Percentiles rank a stretch among this genome's conserved stretches.
Evolutionary conservation across 2,329 filamentous ascomycete genomes (phyloP).

Genomic region (Biscogniauxia sp.): DNA sequence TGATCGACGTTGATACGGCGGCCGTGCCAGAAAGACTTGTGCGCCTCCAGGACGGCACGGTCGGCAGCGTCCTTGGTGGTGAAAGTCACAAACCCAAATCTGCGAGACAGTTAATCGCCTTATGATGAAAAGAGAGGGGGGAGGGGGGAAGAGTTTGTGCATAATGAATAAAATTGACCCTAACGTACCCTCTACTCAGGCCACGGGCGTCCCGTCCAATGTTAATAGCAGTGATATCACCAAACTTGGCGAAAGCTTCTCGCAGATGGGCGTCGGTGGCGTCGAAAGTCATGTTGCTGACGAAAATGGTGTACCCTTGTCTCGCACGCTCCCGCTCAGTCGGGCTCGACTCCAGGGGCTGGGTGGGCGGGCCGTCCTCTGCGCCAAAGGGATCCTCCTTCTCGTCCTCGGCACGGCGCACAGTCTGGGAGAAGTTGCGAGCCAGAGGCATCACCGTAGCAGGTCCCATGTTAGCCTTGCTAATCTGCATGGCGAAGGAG

Average conservation of each 20-base stretch:
- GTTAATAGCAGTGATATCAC: slow-evolving; percentile 22
- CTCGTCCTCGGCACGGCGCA: slow-evolving; percentile 20
- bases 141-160: too few relatives aligned
- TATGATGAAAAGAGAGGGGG: background rate
- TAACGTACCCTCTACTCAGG: slow-evolving; percentile 33
- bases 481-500: slow-evolving; percentile 27
- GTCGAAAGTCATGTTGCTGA: slow-evolving; percentile 71
- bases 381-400: slow-evolving; percentile 8
- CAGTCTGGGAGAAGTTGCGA: slow-evolving; percentile 33
- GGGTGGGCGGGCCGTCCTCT: slow-evolving; percentile 5
- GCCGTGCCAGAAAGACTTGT: slow-evolving; percentile 35
- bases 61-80: slow-evolving; percentile 11
- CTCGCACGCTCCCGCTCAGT: background rate
- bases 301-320: slow-evolving; percentile 47
- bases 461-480: slow-evolving; percentile 25
- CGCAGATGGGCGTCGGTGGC: slow-evolving; percentile 59
- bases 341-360: slow-evolving; percentile 2
- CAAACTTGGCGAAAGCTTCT: slow-evolving; percentile 52
- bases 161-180: too few relatives aligned
- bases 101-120: slow-evolving; percentile 17
- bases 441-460: slow-evolving; percentile 19
- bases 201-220: slow-evolving; percentile 29
- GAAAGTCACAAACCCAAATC: slow-evolving; percentile 32
- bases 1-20: slow-evolving; percentile 29
- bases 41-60: slow-evolving; percentile 23